Evolutionary conservation across 345 rosid species (phyloP), one percentile per base, ranked within the genome.

Genomic region (Crucihimalaya himalaica): DNA sequence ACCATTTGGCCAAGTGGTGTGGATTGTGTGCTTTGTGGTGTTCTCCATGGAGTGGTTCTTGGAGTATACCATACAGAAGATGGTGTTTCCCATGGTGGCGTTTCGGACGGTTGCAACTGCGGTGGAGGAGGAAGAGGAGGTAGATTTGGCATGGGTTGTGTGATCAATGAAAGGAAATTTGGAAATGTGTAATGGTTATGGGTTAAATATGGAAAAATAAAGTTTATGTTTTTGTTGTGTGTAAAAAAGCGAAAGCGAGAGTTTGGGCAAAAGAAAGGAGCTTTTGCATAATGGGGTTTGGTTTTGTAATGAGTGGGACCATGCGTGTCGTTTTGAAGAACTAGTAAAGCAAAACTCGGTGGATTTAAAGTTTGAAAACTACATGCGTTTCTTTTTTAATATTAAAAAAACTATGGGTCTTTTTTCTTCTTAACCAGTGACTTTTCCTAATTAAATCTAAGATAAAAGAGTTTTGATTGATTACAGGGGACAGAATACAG

Each of bases 251-350:
- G 34, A 70, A 76, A 77, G 76, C 45, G 77, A 79, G 73, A 28
- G 73, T 62, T 39, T 76, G 58, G 59, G 66, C 28, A 70, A 70
- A 76, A 76, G 80, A 47, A 35, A 20, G 29, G 43, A 63, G 75
- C 75, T 76, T 76, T 70, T 76, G 66, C 37, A 19, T 70, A 47
- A 70, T 76, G 75, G 80, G 71, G 67, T 70, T 76, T 63, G 60
- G 80, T 75, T 75, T 59, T 68, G 70, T 32, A 57, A 48, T 55
- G 66, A 78, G 87, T 82, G 86, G 97, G 91, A 58, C 88, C 90
- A 68, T 68, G 61, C 74, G 71, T 76, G 86, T 54, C 77, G 72
- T 83, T 77, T 80, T 74, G 81, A 81, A 46, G 63, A 79, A 62
- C 72, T 66, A 71, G 58, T 68, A 87, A 87, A 82, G 86, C 71